Conservation (phyloP, 2,329 filamentous ascomycete species). For the Colletotrichum camelliae region DNA sequence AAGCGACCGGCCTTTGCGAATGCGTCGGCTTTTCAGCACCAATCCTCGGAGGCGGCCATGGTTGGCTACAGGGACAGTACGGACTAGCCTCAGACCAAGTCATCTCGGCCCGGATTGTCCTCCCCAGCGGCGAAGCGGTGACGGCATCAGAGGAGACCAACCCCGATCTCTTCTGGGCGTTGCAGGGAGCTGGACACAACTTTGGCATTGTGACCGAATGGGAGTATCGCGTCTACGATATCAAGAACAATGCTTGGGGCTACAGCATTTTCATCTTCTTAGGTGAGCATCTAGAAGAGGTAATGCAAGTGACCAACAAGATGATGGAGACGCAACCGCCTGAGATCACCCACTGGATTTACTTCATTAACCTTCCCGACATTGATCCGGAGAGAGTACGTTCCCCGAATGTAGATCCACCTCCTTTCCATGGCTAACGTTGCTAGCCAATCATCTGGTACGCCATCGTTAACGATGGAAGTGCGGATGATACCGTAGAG, state of each 20-base stretch:
- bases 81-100: constrained; percentile 35
- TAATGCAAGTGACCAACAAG: constrained; percentile 38
- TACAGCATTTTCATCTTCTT: constrained; percentile 27
- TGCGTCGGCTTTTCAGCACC: constrained; percentile 29
- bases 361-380: constrained; percentile 38
- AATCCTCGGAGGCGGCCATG: constrained; percentile 23
- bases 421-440: not conserved
- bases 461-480: constrained; percentile 44
- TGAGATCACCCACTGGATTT: constrained; percentile 30
- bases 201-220: constrained; percentile 53
- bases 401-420: constrained; percentile 26
- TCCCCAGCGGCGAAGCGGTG: constrained; percentile 27
- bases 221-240: constrained; percentile 32
- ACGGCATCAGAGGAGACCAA: constrained; percentile 29
- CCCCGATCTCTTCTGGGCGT: constrained; percentile 51
- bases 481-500: constrained; percentile 35
- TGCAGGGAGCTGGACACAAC: constrained; percentile 56
- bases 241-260: constrained; percentile 27
- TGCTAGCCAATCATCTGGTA: constrained; percentile 43
- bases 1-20: constrained; percentile 29
- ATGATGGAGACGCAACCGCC: constrained; percentile 31
- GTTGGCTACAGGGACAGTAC: constrained; percentile 15
- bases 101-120: constrained; percentile 33
- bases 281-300: constrained; percentile 30
- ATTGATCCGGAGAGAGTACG: constrained; percentile 30